A percentile compares a stretch with the other conserved stretches of the same genome.
These are phyloP conservation scores for Adenanthera pavonina DNA, from an alignment of 306 rosid genomes.

Conservation along the genomic window DNA sequence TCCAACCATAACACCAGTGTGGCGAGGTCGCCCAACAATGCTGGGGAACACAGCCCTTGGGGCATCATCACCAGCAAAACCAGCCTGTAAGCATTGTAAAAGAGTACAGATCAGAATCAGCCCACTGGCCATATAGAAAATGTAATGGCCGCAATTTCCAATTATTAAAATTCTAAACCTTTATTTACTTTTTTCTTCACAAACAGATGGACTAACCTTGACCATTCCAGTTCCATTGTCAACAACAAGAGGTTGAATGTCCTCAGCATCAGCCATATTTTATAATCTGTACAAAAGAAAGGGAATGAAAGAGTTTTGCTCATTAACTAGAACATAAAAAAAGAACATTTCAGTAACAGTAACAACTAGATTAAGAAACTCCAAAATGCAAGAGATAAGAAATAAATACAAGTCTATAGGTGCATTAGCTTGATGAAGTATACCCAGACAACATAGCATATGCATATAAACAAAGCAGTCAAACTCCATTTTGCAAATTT, in stretches of 20 bases:
- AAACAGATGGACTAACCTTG: slow-evolving; percentile 42
- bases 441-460: background rate
- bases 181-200: background rate
- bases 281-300: slow-evolving; percentile 9
- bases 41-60: slow-evolving; percentile 54
- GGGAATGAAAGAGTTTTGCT: background rate
- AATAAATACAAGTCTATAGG: background rate
- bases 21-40: slow-evolving; percentile 53
- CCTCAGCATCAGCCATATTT: slow-evolving; percentile 48
- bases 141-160: background rate
- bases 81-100: slow-evolving; percentile 40
- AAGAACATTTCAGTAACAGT: background rate
- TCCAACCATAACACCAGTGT: slow-evolving; percentile 51
- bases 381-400: background rate
- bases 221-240: slow-evolving; percentile 58
- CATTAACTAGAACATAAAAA: background rate
- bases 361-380: background rate
- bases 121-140: background rate
- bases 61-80: slow-evolving; percentile 56
- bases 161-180: background rate
- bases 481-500: background rate
- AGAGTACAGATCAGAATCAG: background rate
- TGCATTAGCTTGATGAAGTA: background rate
- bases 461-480: too few species aligned
- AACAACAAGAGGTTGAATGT: slow-evolving; percentile 48